Percentiles rank a stretch among this genome's conserved stretches.
These are phyloP conservation scores for Phragmites australis DNA, from an alignment of 176 grass and related monocot species.

Conservation along the genomic window DNA sequence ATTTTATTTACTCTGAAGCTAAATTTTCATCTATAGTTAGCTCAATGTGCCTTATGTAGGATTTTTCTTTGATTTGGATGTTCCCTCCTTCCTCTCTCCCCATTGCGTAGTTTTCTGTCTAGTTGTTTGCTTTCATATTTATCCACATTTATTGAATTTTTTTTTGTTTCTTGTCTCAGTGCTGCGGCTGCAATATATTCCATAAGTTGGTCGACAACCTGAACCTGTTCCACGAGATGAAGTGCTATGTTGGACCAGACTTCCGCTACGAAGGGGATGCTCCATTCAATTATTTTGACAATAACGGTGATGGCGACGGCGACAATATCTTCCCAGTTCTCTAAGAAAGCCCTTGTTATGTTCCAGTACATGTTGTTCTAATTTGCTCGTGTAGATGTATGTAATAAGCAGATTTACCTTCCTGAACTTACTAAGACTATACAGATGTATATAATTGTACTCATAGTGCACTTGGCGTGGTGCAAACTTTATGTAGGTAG, in stretches of 20 bases:
- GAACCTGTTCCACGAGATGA: slow-evolving; percentile 96
- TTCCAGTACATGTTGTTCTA: neutral
- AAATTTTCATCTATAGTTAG: neutral
- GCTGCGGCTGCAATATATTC: slow-evolving; percentile 92
- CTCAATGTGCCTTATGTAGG: neutral
- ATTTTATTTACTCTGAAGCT: neutral
- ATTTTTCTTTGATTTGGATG: neutral
- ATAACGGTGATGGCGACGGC: slow-evolving; percentile 51
- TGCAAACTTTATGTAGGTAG: slow-evolving; percentile 11
- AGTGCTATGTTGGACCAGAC: slow-evolving; percentile 86
- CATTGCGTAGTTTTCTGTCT: neutral
- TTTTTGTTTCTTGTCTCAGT: slow-evolving; percentile 43
- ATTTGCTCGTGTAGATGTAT: slow-evolving; percentile 5
- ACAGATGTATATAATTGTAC: slow-evolving; percentile 57
- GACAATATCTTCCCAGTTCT: slow-evolving; percentile 63
- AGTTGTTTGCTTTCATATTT: neutral
- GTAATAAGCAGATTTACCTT: slow-evolving; percentile 34
- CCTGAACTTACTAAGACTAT: slow-evolving; percentile 28
- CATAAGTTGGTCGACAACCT: slow-evolving; percentile 95
- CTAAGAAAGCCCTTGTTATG: slow-evolving; percentile 1
- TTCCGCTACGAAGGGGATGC: slow-evolving; percentile 76
- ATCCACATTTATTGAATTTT: slow-evolving; percentile 9
- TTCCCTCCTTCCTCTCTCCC: neutral
- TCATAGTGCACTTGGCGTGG: neutral
- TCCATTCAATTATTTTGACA: slow-evolving; percentile 64